A percentile compares a stretch with the other conserved stretches of the same genome.
phyloP scores from a whole-genome alignment of 2,329 filamentous ascomycete genomes.

The Lecanicillium sp. region DNA sequence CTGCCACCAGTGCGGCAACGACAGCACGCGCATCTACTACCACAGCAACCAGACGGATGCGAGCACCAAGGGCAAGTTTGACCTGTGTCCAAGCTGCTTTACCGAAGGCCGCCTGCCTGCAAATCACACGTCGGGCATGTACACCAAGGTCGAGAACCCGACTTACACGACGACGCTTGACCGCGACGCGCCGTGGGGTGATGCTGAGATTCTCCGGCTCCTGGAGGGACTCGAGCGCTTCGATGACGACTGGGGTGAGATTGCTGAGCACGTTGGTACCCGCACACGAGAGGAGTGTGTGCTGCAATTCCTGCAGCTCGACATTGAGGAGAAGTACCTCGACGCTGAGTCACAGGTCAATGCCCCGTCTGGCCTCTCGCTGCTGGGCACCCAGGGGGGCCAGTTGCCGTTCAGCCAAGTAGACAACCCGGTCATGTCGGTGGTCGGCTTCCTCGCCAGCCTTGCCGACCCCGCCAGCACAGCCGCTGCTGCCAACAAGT shows the following conservation, averaged over 20 bases:
- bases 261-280: slow-evolving; percentile 86
- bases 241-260: slow-evolving; percentile 92
- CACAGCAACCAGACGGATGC: slow-evolving; percentile 51
- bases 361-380: slow-evolving; percentile 51
- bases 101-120: slow-evolving; percentile 76
- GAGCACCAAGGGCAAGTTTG: slow-evolving; percentile 67
- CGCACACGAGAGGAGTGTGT: slow-evolving; percentile 94
- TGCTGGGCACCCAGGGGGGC: slow-evolving; percentile 68
- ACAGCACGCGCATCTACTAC: slow-evolving; percentile 66
- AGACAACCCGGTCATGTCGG: slow-evolving; percentile 95
- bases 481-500: slow-evolving; percentile 82
- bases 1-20: slow-evolving; percentile 87
- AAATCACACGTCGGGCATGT: slow-evolving; percentile 73
- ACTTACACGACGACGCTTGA: slow-evolving; percentile 72
- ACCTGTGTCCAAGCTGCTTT: slow-evolving; percentile 88
- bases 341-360: slow-evolving; percentile 60
- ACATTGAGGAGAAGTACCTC: slow-evolving; percentile 96
- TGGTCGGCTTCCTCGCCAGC: slow-evolving; percentile 88
- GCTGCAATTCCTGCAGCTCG: slow-evolving; percentile 89
- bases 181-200: slow-evolving; percentile 82
- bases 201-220: slow-evolving; percentile 81
- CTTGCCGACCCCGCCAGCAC: slow-evolving; percentile 86
- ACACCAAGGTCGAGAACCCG: slow-evolving; percentile 85
- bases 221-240: slow-evolving; percentile 88
- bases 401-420: slow-evolving; percentile 84